phyloP scores from a whole-genome alignment of 2,329 filamentous ascomycete species.

The Corniculantispora saksenae region DNA sequence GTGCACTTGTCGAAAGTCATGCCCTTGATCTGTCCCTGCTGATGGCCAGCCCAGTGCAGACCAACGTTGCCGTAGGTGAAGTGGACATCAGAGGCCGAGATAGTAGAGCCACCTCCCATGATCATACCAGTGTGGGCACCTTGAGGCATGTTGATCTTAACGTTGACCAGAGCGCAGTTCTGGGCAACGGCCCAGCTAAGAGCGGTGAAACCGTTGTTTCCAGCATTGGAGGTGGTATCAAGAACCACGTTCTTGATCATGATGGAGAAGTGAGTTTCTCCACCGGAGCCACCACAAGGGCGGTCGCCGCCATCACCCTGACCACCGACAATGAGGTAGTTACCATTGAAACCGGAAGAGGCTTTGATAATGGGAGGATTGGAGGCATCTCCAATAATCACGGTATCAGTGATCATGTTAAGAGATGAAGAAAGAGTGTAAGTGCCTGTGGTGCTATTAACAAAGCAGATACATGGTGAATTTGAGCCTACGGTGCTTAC shows the following conservation, averaged over 20 bases:
- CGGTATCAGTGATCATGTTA: slow-evolving; percentile 55
- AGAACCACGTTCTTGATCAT: slow-evolving; percentile 27
- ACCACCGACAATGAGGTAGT: slow-evolving; percentile 24
- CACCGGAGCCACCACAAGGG: slow-evolving; percentile 22
- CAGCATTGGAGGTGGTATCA: slow-evolving; percentile 23
- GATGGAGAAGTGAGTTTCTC: slow-evolving; percentile 26
- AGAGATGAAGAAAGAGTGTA: slow-evolving; percentile 23
- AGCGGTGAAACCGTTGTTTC: slow-evolving; percentile 20
- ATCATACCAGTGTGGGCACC: slow-evolving; percentile 24
- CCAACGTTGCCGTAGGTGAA: slow-evolving; percentile 25
- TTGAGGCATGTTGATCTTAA: slow-evolving; percentile 20
- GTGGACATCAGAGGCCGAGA: slow-evolving; percentile 23
- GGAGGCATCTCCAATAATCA: slow-evolving; percentile 76
- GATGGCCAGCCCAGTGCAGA: slow-evolving; percentile 23
- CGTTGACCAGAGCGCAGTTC: slow-evolving; percentile 26
- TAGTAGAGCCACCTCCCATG: slow-evolving; percentile 23
- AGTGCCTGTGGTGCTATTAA: slow-evolving; percentile 19
- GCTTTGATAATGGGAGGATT: slow-evolving; percentile 71
- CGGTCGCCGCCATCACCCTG: slow-evolving; percentile 21
- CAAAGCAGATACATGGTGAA: background rate
- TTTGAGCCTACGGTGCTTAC: background rate
- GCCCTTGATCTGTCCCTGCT: slow-evolving; percentile 17
- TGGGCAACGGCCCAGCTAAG: slow-evolving; percentile 26
- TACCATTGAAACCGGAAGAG: slow-evolving; percentile 63
- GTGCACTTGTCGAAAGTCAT: slow-evolving; percentile 17